Base-by-base conservation (phyloP, 352 stramenopile species). In the Phytophthora sp. region DNA sequence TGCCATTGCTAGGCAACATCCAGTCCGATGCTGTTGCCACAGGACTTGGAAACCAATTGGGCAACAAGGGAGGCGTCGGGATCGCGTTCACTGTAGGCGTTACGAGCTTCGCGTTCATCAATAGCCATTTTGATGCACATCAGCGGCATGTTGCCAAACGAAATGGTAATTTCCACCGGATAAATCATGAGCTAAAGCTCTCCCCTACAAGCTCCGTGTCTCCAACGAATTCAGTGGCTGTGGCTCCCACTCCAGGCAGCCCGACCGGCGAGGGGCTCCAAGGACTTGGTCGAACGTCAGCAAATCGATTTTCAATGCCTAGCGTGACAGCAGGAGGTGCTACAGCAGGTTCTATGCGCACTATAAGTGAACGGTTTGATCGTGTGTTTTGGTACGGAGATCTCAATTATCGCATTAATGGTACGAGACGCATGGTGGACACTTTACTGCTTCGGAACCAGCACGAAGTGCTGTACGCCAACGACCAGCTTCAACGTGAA, bases 1-100 rank as follows among this genome's bases (percentile, higher is more conserved):
- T 96, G 12, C 84, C 89, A 23, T 63, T 96, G 35, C 65, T 98
- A 7, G 78, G 84, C 20, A 84, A 97, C 30, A 82, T 99, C 30
- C 83, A 97, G 61, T 90, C 88, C 12, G 82, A 97, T 46, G 87
- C 87, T 31, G 92, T 99, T 5, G 91, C 96, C 0, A 98, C 94
- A 24, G 96, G 96, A 0, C 81, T 98, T 29, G 94, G 92, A 0
- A 98, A 98, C 59, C 87, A 98, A 9, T 79, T 99, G 18, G 93
- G 97, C 39, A 99, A 99, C 72, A 99, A 99, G 69, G 96, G 86
- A 51, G 94, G 91, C n/a, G 95, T 98, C 18, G 93, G 88, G 20
- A 86, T 98, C 11, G 93, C 93, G 20, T 83, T 98, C 54, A 78
- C 47, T 0, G 59, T 98, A 2, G 91, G 78, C 1, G 31, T 62